Conservation (phyloP, 805 yeast species). For the Hanseniaspora osmophila region DNA sequence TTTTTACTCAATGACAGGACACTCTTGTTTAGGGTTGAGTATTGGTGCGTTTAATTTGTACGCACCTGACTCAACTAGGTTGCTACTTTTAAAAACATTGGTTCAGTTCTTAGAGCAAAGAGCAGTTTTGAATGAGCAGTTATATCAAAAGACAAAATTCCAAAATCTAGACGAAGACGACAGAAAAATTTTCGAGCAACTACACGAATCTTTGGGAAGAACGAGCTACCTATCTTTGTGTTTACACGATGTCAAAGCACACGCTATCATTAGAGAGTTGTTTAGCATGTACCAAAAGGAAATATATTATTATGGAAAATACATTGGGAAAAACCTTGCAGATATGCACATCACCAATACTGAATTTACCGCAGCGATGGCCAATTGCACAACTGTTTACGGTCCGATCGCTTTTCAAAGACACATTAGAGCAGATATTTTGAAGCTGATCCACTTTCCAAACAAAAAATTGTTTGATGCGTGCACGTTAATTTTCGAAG, state of each 20-base stretch:
- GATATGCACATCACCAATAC: constrained; percentile 18
- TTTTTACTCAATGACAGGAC: constrained; percentile 21
- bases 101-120: constrained; percentile 22
- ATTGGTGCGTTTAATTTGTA: constrained; percentile 21
- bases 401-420: constrained; percentile 67
- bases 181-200: constrained; percentile 17
- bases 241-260: constrained; percentile 36
- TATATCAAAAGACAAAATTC: constrained; percentile 16
- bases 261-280: constrained; percentile 32
- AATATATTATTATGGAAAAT: constrained; percentile 16
- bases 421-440: constrained; percentile 34
- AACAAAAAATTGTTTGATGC: constrained; percentile 19
- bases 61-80: constrained; percentile 21
- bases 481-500: constrained; percentile 25
- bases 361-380: constrained; percentile 29
- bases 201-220: constrained; percentile 33
- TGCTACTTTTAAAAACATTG: constrained; percentile 23
- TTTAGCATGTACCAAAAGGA: constrained; percentile 19
- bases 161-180: constrained; percentile 16
- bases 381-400: constrained; percentile 40
- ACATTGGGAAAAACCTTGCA: constrained; percentile 11
- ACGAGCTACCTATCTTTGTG: constrained; percentile 38
- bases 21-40: constrained; percentile 26
- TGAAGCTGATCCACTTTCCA: constrained; percentile 13
- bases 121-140: constrained; percentile 16